A percentile compares a stretch with the other conserved stretches of the same genome.
Conservation (phyloP, 768 basidiomycete genomes). For the Atractiella rhizophila region DNA sequence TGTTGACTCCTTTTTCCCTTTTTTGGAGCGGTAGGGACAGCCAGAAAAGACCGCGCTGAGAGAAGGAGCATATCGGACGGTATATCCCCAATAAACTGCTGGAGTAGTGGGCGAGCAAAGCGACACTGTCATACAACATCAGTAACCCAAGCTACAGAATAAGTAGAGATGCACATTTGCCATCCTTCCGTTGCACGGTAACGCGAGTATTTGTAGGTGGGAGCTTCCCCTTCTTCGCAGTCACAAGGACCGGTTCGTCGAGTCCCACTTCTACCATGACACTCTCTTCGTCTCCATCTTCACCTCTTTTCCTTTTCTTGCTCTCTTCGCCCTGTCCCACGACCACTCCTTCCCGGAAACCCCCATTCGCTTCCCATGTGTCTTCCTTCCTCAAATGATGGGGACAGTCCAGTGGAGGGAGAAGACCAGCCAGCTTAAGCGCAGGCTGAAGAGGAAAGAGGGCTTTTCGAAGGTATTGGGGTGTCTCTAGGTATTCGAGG, state of each 20-base stretch:
- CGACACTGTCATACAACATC: not conserved
- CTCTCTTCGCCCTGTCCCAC: not conserved
- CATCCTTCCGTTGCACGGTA: not conserved
- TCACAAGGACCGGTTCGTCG: constrained; percentile 1
- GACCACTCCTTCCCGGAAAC: constrained; percentile 4
- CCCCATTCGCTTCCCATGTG: too few relatives aligned
- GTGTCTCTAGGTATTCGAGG: constrained; percentile 8
- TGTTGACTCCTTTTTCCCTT: too few relatives aligned
- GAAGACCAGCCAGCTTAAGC: constrained; percentile 4
- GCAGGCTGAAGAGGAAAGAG: constrained; percentile 6
- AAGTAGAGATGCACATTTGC: not conserved
- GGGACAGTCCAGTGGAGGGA: constrained; percentile 8
- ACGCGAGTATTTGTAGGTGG: not conserved
- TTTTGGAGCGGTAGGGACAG: not conserved
- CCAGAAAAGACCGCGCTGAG: not conserved
- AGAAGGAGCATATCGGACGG: constrained; percentile 1
- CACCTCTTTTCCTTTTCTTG: too few relatives aligned
- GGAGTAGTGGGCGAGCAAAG: not conserved
- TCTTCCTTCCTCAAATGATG: constrained; percentile 5
- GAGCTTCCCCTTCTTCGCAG: not conserved
- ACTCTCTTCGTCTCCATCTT: too few relatives aligned
- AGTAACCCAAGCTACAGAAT: too few relatives aligned
- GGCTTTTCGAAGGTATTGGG: constrained; percentile 4
- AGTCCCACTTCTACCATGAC: constrained; percentile 5
- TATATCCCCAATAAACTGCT: constrained; percentile 5